These are phyloP conservation scores for Mollisia scopiformis DNA, from an alignment of 2,329 filamentous ascomycete genomes.

Conservation along the genomic window DNA sequence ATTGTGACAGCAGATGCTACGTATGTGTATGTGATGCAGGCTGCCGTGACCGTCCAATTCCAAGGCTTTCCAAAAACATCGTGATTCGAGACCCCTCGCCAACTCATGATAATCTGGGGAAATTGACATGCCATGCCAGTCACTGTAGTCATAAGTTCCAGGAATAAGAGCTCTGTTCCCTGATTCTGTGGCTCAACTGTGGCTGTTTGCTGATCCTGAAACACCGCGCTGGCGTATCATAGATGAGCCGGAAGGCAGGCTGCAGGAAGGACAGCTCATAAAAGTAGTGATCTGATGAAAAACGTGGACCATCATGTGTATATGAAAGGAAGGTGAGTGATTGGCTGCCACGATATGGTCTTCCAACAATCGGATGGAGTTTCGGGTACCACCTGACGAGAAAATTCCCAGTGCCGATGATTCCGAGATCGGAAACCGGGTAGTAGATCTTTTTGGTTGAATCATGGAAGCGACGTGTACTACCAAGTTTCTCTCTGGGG, in stretches of 20 bases:
- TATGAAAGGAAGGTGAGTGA: neutral
- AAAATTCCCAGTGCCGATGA: too few relatives aligned
- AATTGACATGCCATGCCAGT: conserved; percentile 1
- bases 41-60: neutral
- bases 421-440: too few relatives aligned
- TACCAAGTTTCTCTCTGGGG: too few relatives aligned
- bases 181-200: conserved; percentile 25
- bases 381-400: neutral
- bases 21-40: neutral
- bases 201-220: conserved; percentile 17
- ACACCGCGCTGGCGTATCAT: conserved; percentile 12
- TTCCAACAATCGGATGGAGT: neutral
- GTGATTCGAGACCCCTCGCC: neutral
- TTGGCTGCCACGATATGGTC: neutral
- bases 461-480: neutral
- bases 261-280: neutral
- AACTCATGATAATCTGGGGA: conserved; percentile 2
- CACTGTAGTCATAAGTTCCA: conserved; percentile 12
- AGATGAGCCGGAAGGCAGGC: neutral
- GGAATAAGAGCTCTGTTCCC: conserved; percentile 8
- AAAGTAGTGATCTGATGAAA: conserved; percentile 4
- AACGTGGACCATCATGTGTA: conserved; percentile 5
- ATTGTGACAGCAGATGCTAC: neutral
- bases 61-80: neutral
- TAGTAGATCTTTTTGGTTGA: too few relatives aligned